Percentiles rank a stretch among this genome's conserved stretches.
These are phyloP conservation scores for Discostella stelligera DNA, from an alignment of 352 stramenopile genomes.

Conservation along the genomic window DNA sequence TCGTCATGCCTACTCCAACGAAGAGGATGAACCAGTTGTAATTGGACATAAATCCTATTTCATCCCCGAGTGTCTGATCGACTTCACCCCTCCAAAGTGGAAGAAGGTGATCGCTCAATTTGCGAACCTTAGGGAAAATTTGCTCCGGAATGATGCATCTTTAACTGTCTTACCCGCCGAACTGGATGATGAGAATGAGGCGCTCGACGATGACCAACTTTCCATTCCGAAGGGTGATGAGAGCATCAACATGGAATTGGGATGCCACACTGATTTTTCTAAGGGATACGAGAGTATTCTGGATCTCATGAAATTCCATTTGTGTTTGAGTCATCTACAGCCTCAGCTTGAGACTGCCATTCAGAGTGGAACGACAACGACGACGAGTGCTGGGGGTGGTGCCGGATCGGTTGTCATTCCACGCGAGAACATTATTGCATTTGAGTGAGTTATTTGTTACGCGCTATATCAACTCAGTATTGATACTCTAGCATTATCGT, in stretches of 20 bases:
- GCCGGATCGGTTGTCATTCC: constrained; percentile 42
- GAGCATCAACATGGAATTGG: constrained; percentile 21
- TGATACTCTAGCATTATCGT: not conserved
- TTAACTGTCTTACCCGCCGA: constrained; percentile 36
- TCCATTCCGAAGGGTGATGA: constrained; percentile 31
- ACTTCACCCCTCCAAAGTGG: constrained; percentile 39
- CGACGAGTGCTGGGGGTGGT: constrained; percentile 8
- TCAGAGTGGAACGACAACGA: not conserved
- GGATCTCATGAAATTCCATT: constrained; percentile 49
- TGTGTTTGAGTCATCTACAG: constrained; percentile 51
- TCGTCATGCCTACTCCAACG: constrained; percentile 34
- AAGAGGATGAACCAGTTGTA: constrained; percentile 3
- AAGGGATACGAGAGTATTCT: constrained; percentile 29
- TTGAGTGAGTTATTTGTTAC: constrained; percentile 37
- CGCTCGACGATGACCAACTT: constrained; percentile 5
- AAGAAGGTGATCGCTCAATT: constrained; percentile 40
- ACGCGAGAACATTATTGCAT: constrained; percentile 43
- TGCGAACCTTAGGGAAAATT: constrained; percentile 20
- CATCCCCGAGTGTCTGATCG: constrained; percentile 29
- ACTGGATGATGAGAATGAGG: constrained; percentile 18
- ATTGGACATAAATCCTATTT: not conserved
- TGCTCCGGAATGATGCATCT: constrained; percentile 44
- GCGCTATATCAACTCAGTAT: not conserved
- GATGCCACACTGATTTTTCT: constrained; percentile 31
- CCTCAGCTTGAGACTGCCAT: constrained; percentile 42